Percentiles rank a stretch among this genome's conserved stretches.
phyloP scores from a whole-genome alignment of 2,329 filamentous ascomycete species.

The Phaeosphaeria sp. region DNA sequence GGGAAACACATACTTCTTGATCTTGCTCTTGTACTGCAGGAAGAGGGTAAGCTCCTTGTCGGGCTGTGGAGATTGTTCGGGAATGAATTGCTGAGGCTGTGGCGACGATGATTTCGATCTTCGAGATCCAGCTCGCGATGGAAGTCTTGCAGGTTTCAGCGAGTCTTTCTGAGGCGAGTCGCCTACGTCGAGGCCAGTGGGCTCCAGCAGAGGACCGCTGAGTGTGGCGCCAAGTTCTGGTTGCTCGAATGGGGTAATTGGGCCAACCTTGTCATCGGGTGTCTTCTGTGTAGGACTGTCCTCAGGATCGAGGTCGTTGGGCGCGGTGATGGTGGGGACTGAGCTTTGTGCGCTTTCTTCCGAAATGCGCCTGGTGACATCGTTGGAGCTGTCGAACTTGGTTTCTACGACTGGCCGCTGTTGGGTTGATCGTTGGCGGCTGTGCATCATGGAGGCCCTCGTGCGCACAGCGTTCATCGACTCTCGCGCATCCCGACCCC shows the following conservation, averaged over 20 bases:
- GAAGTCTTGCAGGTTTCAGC: conserved; percentile 25
- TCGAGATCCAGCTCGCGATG: conserved; percentile 39
- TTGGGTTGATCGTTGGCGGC: conserved; percentile 57
- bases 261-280: conserved; percentile 68
- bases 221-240: conserved; percentile 44
- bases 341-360: conserved; percentile 63
- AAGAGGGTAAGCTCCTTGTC: conserved; percentile 93
- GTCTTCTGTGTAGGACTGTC: conserved; percentile 57
- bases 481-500: conserved; percentile 82
- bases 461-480: conserved; percentile 77
- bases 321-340: conserved; percentile 44
- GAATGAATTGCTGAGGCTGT: conserved; percentile 53
- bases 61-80: conserved; percentile 69
- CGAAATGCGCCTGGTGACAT: conserved; percentile 62
- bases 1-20: conserved; percentile 91
- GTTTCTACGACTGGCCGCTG: conserved; percentile 62
- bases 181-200: conserved; percentile 31
- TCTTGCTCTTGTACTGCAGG: conserved; percentile 93
- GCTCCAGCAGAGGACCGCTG: conserved; percentile 45
- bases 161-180: conserved; percentile 29
- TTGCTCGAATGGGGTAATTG: conserved; percentile 44
- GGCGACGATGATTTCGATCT: conserved; percentile 49
- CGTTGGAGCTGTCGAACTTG: conserved; percentile 63
- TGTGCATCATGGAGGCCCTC: conserved; percentile 62
- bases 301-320: conserved; percentile 35